phyloP scores from a whole-genome alignment of 306 rosid species.

The Acmispon strigosus region DNA sequence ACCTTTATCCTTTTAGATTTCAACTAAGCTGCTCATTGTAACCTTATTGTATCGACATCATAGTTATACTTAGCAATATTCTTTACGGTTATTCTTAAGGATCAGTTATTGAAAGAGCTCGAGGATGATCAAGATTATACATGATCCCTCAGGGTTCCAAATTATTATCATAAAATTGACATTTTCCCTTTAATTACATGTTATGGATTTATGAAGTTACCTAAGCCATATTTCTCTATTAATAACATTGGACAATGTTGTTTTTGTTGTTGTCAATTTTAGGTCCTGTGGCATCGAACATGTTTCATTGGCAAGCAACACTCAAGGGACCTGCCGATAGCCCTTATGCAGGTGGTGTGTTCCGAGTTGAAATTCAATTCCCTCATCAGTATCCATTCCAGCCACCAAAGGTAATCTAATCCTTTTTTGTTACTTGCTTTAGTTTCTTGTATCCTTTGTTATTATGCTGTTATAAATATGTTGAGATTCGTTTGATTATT shows the following conservation, averaged over 20 bases:
- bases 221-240: neutral
- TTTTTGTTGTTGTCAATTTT: neutral
- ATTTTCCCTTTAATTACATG: neutral
- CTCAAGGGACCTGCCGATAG: slow-evolving; percentile 89
- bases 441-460: neutral
- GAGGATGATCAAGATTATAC: neutral
- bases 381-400: slow-evolving; percentile 92
- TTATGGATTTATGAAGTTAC: neutral
- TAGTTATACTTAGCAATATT: neutral
- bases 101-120: neutral
- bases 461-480: neutral
- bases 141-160: neutral
- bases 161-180: neutral
- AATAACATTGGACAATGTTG: neutral
- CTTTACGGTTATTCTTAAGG: neutral
- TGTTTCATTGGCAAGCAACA: slow-evolving; percentile 98
- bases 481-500: neutral
- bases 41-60: neutral
- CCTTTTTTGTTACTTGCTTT: neutral
- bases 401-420: slow-evolving; percentile 69
- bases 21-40: neutral
- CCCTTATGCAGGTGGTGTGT: slow-evolving; percentile 82
- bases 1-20: neutral
- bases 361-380: slow-evolving; percentile 74
- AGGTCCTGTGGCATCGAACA: slow-evolving; percentile 94